Evolutionary conservation across 345 rosid genomes (phyloP), one percentile per base, ranked within the genome.

Genomic region (Eucalyptus albens): DNA sequence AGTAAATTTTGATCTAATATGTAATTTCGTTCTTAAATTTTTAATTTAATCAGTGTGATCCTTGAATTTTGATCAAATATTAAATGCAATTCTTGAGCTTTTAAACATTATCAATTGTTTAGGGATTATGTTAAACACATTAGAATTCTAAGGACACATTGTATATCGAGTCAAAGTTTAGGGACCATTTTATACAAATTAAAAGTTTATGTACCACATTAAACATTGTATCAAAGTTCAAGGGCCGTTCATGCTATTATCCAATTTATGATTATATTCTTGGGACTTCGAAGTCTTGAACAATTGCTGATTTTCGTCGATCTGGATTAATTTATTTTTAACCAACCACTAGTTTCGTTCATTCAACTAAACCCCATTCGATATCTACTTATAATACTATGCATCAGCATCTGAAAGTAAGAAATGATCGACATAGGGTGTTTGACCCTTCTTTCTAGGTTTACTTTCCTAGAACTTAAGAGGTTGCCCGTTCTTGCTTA

Each of bases 181-280:
- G 0, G 37, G 24, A 33, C 2, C 1, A 17, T 6, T 31, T n/a
- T 67, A 1, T 9, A 31, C 4, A n/a, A 16, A 31, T 15, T 67
- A 67, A 67, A 62, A 31, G 1, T 31, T n/a, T 5, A 8, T 1
- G 2, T 2, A 37, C 3, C 3, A 69, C 4, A 31, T 69, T 17
- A 0, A 9, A 69, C 1, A 33, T 16, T 72, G 7, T 3, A 37
- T 33, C 45, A 37, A 72, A 77, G 3, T 40, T 77, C 8, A 11
- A 8, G 29, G 4, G 26, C 15, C 2, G 2, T 77, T 40, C 2
- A 24, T 40, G 29, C 27, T 6, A 40, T 21, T 10, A 40, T 21
- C 29, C 85, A 44, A 22, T 21, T 6, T 22, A 22, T 77, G 4
- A 21, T 77, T 77, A 21, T 5, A 21, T 77, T 21, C 8, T 37